Base-by-base conservation (phyloP, 345 rosid genomes). In the Boechera stricta region DNA sequence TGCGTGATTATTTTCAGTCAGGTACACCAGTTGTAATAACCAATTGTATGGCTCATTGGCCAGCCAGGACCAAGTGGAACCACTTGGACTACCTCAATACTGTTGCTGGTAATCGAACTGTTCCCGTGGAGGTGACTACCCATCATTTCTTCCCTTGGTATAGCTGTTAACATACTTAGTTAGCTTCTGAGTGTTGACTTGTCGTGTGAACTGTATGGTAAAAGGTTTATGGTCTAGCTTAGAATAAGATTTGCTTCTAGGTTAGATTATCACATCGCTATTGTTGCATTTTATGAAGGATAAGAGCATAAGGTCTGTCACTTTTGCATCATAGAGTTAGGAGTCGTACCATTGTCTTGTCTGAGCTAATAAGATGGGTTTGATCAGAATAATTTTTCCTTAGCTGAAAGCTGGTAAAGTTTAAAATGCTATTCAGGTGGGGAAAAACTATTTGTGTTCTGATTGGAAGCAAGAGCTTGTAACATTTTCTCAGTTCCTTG, bases 401-500 rank as follows among this genome's bases (percentile, higher is more conserved):
- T 71, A 59, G 84, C 87, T 86, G 85, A 86, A 79, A 72, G 66
- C 81, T 85, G 88, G 90, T 84, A 78, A 85, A 89, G 94, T 81
- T 81, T 64, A 39, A 62, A 85, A 84, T 88, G 79, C 85, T 64
- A 33, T 75, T 44, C 94, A 95, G 99, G 98, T 95, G 60, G 99
- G 99, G 71, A 92, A 85, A 80, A 95, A 92, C 82, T 95, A 91
- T 84, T 78, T 95, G 61, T 89, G 96, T 77, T 76, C 86, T 60
- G 97, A 92, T 28, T 95, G 99, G 99, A 95, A 92, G 85, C 99
- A 92, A 80, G 99, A 95, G 80, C 97, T 95, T 49, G 91, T 95
- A 80, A 86, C 96, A 3, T 91, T 95, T 83, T 87, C 97, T 41
- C 80, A 92, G 81, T 92, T 95, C 77, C 97, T 95, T 55, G 93